Percentiles rank a stretch among this genome's conserved stretches.
Conservation (phyloP, 208 protist species). For the Trypanosoma avium region DNA sequence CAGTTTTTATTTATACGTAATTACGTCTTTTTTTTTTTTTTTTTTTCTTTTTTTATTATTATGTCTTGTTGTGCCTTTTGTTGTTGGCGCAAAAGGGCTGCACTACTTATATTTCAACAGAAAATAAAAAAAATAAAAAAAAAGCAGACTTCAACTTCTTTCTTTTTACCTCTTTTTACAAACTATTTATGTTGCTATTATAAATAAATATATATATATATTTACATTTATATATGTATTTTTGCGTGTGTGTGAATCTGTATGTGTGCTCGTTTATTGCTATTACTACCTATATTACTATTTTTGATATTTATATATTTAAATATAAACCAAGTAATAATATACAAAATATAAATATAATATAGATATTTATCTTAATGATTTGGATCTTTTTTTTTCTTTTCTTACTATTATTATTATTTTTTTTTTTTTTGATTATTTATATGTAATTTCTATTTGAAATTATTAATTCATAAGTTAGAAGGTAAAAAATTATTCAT, state of each 20-base stretch:
- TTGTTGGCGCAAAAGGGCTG: no score
- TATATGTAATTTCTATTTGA: not conserved
- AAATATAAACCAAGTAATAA: not conserved
- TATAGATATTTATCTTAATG: not conserved
- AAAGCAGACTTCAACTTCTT: no score
- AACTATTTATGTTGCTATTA: no score
- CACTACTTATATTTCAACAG: no score
- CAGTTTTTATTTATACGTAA: no score
- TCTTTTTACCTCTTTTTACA: no score
- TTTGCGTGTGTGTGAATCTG: not conserved
- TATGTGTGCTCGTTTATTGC: not conserved
- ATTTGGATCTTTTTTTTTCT: not conserved
- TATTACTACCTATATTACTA: not conserved
- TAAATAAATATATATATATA: not conserved
- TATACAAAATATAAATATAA: not conserved
- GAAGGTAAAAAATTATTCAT: no score
- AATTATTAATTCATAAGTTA: no score
- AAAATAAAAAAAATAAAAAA: no score
- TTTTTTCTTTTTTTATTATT: no score
- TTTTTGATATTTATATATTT: not conserved
- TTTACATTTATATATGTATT: not conserved
- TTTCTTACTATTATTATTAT: not conserved
- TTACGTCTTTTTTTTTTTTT: no score
- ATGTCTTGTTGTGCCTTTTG: no score
- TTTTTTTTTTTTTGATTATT: not conserved